phyloP scores from a whole-genome alignment of 2,329 filamentous ascomycete species.

The Gyromitra esculenta region DNA sequence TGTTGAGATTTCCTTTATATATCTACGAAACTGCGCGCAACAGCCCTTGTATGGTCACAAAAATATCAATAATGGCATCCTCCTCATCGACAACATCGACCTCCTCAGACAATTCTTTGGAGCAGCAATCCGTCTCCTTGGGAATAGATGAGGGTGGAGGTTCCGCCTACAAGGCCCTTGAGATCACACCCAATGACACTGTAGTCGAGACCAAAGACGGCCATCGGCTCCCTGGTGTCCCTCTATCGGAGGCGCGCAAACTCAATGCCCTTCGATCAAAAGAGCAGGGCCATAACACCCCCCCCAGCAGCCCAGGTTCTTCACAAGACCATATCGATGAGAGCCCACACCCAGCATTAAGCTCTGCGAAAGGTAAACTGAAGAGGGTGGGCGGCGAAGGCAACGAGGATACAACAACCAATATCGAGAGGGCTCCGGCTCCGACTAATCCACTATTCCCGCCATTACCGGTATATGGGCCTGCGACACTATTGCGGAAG shows the following conservation, averaged over 20 bases:
- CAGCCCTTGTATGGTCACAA: background rate
- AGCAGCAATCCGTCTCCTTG: constrained; percentile 32
- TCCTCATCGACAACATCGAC: constrained; percentile 13
- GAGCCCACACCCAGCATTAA: constrained; percentile 5
- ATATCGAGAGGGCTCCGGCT: constrained; percentile 67
- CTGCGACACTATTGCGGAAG: constrained; percentile 72
- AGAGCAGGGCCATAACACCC: constrained; percentile 7
- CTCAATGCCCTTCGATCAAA: constrained; percentile 68
- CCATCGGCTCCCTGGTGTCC: constrained; percentile 73
- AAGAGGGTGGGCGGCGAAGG: background rate
- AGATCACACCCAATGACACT: constrained; percentile 74
- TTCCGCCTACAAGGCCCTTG: constrained; percentile 39
- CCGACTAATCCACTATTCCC: constrained; percentile 85
- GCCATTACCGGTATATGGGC: constrained; percentile 81
- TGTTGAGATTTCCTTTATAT: constrained; percentile 13
- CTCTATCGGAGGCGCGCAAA: constrained; percentile 74
- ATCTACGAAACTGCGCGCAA: constrained; percentile 3
- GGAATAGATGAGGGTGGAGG: constrained; percentile 23
- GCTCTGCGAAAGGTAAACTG: constrained; percentile 13
- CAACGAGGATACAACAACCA: constrained; percentile 13
- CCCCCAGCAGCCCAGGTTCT: background rate
- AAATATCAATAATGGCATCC: constrained; percentile 35
- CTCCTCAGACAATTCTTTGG: constrained; percentile 21
- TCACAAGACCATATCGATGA: background rate
- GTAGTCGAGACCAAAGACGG: constrained; percentile 76